Base-by-base conservation (phyloP, 2,329 filamentous ascomycete species). In the Camptophora hylomeconis region DNA sequence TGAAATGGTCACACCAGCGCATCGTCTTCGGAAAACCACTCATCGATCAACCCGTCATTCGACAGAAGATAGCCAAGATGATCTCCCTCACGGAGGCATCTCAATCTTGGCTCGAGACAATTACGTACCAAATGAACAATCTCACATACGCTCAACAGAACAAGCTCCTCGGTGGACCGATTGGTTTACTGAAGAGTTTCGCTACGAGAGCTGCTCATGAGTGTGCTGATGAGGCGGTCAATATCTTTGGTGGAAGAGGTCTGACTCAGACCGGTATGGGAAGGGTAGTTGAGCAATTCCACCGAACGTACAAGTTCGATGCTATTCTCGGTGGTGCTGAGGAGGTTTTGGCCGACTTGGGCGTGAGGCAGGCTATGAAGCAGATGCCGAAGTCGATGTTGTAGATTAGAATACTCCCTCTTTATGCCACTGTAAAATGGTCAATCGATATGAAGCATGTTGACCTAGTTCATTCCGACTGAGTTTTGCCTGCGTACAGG, bases 381-480 rank as follows among this genome's bases (percentile, higher is more conserved):
- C 68, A 72, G 41, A 86, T 92, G 63, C 83, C 83, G 17, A 87
- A 87, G 60, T 72, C 79, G 15, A 83, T 80, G 67, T 51, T 92
- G 52, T 89, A 73, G 37, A 42, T 12, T 32, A 12, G n/a, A n/a
- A n/a, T n/a, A n/a, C n/a, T n/a, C n/a, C n/a, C n/a, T n/a, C n/a
- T n/a, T n/a, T n/a, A n/a, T n/a, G n/a, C n/a, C n/a, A n/a, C n/a
- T n/a, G n/a, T n/a, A n/a, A n/a, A n/a, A n/a, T n/a, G n/a, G n/a
- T n/a, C n/a, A n/a, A n/a, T n/a, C n/a, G n/a, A n/a, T n/a, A n/a
- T n/a, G n/a, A n/a, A n/a, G n/a, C n/a, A n/a, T n/a, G n/a, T n/a
- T n/a, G n/a, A n/a, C n/a, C n/a, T n/a, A n/a, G n/a, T n/a, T n/a
- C n/a, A n/a, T n/a, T n/a, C n/a, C n/a, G n/a, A n/a, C n/a, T n/a